Evolutionary conservation across 768 basidiomycete species (phyloP).

Genomic region (Boletus vinaceobasis): DNA sequence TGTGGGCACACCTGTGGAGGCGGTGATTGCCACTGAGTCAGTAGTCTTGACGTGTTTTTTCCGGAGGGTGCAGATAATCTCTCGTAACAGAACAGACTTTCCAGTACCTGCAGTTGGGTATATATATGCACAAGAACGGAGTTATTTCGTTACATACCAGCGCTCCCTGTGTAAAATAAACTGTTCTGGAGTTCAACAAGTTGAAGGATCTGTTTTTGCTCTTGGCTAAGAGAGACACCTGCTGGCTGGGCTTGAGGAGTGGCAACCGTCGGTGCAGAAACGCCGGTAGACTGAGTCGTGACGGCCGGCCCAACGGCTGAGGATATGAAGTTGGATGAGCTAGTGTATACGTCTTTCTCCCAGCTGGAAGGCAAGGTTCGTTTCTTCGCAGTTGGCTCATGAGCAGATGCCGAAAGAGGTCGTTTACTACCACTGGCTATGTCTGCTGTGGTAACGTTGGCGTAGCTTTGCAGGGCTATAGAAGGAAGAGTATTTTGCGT

Average conservation of each 20-base stretch:
- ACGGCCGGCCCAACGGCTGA: constrained; percentile 11
- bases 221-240: constrained; percentile 67
- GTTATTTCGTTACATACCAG: constrained; percentile 55
- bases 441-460: constrained; percentile 14
- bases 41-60: constrained; percentile 47
- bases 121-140: constrained; percentile 17
- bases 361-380: constrained; percentile 54
- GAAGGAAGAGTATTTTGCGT: constrained; percentile 23
- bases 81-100: constrained; percentile 90
- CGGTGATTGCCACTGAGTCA: constrained; percentile 89
- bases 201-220: constrained; percentile 81
- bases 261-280: background rate
- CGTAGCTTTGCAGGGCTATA: constrained; percentile 9
- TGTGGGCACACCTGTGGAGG: constrained; percentile 70
- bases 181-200: constrained; percentile 72
- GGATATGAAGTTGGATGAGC: constrained; percentile 34
- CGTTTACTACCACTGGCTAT: constrained; percentile 34
- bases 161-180: constrained; percentile 96
- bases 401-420: constrained; percentile 18
- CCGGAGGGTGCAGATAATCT: constrained; percentile 77
- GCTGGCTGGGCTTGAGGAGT: constrained; percentile 28
- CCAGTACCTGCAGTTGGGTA: constrained; percentile 70
- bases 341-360: constrained; percentile 36
- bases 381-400: constrained; percentile 44
- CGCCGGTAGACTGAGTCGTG: constrained; percentile 5